Conservation (phyloP, 1,139 yeast species). For the Diutina scorzettiae region DNA sequence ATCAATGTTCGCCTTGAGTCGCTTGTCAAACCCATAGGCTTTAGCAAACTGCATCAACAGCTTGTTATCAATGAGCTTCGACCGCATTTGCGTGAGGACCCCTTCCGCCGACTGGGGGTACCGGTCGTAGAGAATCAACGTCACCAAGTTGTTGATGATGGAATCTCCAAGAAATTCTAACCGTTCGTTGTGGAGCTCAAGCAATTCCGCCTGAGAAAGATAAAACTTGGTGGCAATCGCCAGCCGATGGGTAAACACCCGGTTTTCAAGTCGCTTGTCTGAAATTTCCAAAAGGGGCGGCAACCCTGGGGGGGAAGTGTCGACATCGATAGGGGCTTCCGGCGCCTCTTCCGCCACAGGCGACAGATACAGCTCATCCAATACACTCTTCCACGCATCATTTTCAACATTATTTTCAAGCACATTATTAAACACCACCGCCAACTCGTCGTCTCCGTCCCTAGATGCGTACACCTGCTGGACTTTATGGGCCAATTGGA, state of each 20-base stretch:
- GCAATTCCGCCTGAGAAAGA: constrained; percentile 42
- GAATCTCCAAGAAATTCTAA: constrained; percentile 93
- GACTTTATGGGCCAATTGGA: not conserved
- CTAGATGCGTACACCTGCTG: no score
- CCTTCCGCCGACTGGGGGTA: constrained; percentile 78
- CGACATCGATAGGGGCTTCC: not conserved
- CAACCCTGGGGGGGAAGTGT: constrained; percentile 10
- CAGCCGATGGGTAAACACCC: constrained; percentile 80
- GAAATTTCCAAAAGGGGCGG: constrained; percentile 65
- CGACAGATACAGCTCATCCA: not conserved
- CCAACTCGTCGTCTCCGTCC: not conserved
- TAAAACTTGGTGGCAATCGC: constrained; percentile 48
- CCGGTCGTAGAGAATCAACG: constrained; percentile 50
- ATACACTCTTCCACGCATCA: not conserved
- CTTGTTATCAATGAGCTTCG: constrained; percentile 63
- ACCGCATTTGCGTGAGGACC: constrained; percentile 58
- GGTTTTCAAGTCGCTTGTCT: constrained; percentile 44
- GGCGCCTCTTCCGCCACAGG: not conserved
- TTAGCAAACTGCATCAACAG: constrained; percentile 62
- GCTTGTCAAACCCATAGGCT: constrained; percentile 56
- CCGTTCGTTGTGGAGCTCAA: constrained; percentile 72
- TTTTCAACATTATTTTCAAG: not conserved
- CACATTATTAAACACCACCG: not conserved
- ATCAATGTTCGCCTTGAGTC: constrained; percentile 37
- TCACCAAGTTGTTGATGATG: constrained; percentile 59